Base-by-base conservation (phyloP, 176 grass and related monocot species). In the Echinochloa phyllopogon region DNA sequence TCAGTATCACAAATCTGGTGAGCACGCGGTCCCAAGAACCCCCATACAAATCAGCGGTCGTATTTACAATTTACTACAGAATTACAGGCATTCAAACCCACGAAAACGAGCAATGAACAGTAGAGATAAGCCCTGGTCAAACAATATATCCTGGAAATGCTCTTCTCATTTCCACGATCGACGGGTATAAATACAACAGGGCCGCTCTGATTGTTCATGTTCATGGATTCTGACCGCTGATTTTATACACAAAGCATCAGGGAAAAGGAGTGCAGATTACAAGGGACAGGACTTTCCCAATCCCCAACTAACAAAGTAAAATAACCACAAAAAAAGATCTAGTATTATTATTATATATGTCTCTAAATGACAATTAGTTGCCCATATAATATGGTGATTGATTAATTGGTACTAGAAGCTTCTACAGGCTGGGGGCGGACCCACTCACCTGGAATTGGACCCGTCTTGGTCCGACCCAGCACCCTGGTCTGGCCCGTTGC, bases 391-490 rank as follows among this genome's bases (percentile, higher is more conserved):
- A 77, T 70, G 63, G 5, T 17, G 9, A 24, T 39, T 45, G 10
- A 33, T 72, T 57, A 77, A 59, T 73, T 4, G 53, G 24, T 25
- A 12, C 71, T 76, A 53, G 72, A 86, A 78, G 88, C 15, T 86
- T 82, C 88, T 86, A 77, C 71, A 48, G 6, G 36, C 2, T 68
- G 59, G 11, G 4, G 6, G 21, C 16, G 67, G 50, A 45, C 20
- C 53, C 13, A 81, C 79, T 94, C 87, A 94, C 79, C 92, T 89
- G 42, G 81, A 85, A n/a, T 62, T 84, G 84, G 92, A 89, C 36
- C 72, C 81, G 71, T 92, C 92, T 13, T 72, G 76, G 9, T 94
- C 92, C 3, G 76, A 83, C 75, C 86, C 72, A 18, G 70, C 53
- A 67, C 82, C 60, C 9, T 20, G 59, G 83, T 81, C 86, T 72